Evolutionary conservation across 179 eudicot genomes (phyloP).

Genomic region (Silene coronaria): DNA sequence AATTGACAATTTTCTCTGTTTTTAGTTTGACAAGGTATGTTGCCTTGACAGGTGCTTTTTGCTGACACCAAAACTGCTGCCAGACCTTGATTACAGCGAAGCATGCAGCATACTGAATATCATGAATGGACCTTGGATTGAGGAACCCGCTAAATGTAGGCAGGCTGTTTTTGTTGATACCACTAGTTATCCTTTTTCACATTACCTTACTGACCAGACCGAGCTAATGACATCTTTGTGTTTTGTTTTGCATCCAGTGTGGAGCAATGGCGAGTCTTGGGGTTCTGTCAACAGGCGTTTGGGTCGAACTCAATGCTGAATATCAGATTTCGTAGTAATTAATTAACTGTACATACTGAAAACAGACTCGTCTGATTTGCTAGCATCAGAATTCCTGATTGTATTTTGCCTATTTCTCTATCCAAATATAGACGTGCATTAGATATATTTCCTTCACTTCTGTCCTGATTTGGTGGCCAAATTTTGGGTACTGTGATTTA

Average conservation of each 20-base stretch:
- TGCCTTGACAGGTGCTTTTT: slow-evolving; percentile 67
- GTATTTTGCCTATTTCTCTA: not conserved
- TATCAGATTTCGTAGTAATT: not conserved
- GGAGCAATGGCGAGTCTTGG: slow-evolving; percentile 76
- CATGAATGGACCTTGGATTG: slow-evolving; percentile 95
- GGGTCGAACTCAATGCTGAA: slow-evolving; percentile 35
- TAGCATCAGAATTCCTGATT: no score
- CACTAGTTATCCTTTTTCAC: not conserved
- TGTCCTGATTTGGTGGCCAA: not conserved
- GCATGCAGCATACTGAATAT: slow-evolving; percentile 74
- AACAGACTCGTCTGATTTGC: not conserved
- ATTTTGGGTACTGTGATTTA: no score
- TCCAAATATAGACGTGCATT: not conserved
- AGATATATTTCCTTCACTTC: not conserved
- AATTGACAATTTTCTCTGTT: no score
- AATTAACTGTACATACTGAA: not conserved
- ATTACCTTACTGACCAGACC: not conserved
- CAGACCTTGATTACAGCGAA: slow-evolving; percentile 73
- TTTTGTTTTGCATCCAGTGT: slow-evolving; percentile 34
- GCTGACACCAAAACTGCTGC: slow-evolving; percentile 91
- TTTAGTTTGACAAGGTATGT: not conserved
- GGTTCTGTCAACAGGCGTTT: slow-evolving; percentile 36
- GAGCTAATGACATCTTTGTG: not conserved
- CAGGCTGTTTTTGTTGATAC: not conserved
- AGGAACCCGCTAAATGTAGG: slow-evolving; percentile 70